Base-by-base conservation (phyloP, 352 stramenopile genomes). In the Pythium monospermum region DNA sequence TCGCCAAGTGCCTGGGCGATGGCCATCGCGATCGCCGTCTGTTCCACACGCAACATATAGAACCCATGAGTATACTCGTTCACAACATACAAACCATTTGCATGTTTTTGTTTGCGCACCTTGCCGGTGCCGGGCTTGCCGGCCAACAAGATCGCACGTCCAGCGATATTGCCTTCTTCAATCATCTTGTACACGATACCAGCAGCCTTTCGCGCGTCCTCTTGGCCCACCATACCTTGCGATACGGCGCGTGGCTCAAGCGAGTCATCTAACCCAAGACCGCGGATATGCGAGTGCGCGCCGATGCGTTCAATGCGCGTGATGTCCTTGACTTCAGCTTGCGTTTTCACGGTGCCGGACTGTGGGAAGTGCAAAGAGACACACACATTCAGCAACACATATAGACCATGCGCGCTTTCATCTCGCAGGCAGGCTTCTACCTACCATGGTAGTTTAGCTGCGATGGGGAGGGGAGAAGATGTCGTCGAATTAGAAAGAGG, bases 131-230 rank as follows among this genome's bases (percentile, higher is more conserved):
- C 95, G 30, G 97, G 97, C 51, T 98, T 91, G 12, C 97, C 96
- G 12, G 96, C 96, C 21, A 99, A 74, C 27, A 99, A 67, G 48
- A 99, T 97, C 23, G 94, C 94, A 25, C 96, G 79, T 16, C 96
- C 96, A 16, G 96, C 95, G 64, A 99, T 99, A 61, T 98, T 97
- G 47, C 96, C 96, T 71, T 98, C 95, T 49, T 98, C 73, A 66
- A 99, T 99, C 97, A 99, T 99, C 68, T 96, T 98, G 64, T 86
- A 89, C 41, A 99, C 93, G 36, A 99, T 93, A 6, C 96, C 97
- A 6, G 90, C 91, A 22, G 94, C 94, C 57, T 94, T 96, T 36
- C 96, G 75, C 15, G 96, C 96, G 30, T 87, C 76, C 6, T 83
- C 73, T 75, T 99, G 96, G 27, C 96, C 96, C 16, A 99, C 96